Percentiles rank a stretch among this genome's conserved stretches.
These are phyloP conservation scores for Monosporascus sp. DNA, from an alignment of 2,329 filamentous ascomycete species.

Conservation along the genomic window DNA sequence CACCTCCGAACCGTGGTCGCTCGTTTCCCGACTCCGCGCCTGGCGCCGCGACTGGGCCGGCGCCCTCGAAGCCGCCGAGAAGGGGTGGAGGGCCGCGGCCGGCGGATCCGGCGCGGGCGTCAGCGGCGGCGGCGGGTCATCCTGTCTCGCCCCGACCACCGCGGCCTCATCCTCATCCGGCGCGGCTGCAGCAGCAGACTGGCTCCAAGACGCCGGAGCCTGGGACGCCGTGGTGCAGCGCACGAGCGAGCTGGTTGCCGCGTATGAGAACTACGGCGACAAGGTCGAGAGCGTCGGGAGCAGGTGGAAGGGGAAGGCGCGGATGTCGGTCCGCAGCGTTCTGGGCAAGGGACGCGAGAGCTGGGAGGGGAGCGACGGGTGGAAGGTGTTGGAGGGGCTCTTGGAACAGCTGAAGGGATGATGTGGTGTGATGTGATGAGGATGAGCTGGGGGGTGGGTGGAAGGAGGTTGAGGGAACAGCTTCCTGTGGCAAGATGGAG, in stretches of 20 bases:
- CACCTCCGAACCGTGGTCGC: slow-evolving; percentile 69
- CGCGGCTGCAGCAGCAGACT: slow-evolving; percentile 28
- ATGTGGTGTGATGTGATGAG: slow-evolving; percentile 4
- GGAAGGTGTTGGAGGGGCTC: slow-evolving; percentile 53
- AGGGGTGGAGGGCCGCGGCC: slow-evolving; percentile 74
- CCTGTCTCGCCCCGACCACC: slow-evolving; percentile 50
- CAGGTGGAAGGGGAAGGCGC: slow-evolving; percentile 84
- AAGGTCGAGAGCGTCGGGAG: slow-evolving; percentile 63
- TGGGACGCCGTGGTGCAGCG: slow-evolving; percentile 71
- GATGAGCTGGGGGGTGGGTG: no score
- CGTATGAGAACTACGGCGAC: slow-evolving; percentile 73
- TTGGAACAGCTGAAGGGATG: slow-evolving; percentile 43
- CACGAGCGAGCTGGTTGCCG: slow-evolving; percentile 75
- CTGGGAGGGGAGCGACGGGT: slow-evolving; percentile 75
- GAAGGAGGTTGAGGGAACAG: no score
- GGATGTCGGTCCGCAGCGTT: slow-evolving; percentile 77
- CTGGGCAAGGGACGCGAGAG: slow-evolving; percentile 73
- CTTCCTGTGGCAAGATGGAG: no score
- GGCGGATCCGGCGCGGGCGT: slow-evolving; percentile 36
- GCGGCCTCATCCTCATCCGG: slow-evolving; percentile 39
- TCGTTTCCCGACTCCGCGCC: slow-evolving; percentile 65
- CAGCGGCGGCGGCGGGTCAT: slow-evolving; percentile 66
- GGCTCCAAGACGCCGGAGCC: slow-evolving; percentile 53
- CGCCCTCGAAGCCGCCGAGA: slow-evolving; percentile 80
- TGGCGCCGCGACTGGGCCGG: slow-evolving; percentile 67